Percentiles rank a stretch among this genome's conserved stretches.
Evolutionary conservation across 768 basidiomycete genomes (phyloP).

Genomic region (Hygrocybe punicea): DNA sequence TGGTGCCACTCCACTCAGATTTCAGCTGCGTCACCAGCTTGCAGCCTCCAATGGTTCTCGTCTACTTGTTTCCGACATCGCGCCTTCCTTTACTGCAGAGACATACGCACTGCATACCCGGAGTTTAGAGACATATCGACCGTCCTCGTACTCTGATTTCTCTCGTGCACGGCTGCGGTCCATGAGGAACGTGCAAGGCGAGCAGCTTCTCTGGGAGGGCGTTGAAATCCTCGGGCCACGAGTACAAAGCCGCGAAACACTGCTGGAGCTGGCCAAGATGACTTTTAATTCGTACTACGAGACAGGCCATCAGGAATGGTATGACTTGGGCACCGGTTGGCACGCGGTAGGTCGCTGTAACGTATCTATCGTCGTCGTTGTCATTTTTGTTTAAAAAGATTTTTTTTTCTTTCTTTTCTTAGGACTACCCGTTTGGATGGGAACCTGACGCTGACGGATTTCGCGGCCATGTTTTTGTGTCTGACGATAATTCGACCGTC

Average conservation of each 20-base stretch:
- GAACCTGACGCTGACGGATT: constrained; percentile 85
- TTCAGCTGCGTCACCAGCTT: constrained; percentile 66
- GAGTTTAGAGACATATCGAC: constrained; percentile 41
- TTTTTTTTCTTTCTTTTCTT: background rate
- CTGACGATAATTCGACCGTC: constrained; percentile 78
- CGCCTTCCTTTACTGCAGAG: constrained; percentile 31
- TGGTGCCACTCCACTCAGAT: constrained; percentile 41
- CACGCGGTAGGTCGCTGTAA: too few relatives aligned
- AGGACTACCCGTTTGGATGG: constrained; percentile 86
- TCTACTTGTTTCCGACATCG: constrained; percentile 57
- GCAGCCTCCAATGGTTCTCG: constrained; percentile 52
- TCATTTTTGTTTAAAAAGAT: background rate
- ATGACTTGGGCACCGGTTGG: too few relatives aligned
- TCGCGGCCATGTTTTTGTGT: constrained; percentile 89
- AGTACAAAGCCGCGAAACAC: too few relatives aligned
- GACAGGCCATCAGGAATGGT: too few relatives aligned
- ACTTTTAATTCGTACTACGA: too few relatives aligned
- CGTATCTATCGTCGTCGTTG: background rate
- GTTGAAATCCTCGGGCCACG: too few relatives aligned
- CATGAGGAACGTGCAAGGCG: constrained; percentile 38
- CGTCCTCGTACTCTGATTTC: constrained; percentile 44
- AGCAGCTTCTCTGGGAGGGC: constrained; percentile 4
- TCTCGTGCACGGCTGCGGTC: constrained; percentile 36
- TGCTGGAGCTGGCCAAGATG: too few relatives aligned
- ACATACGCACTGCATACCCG: constrained; percentile 43